Evolutionary conservation across 371 early-diverging fungal species (phyloP).

Genomic region (Enterocytospora artemiae): DNA sequence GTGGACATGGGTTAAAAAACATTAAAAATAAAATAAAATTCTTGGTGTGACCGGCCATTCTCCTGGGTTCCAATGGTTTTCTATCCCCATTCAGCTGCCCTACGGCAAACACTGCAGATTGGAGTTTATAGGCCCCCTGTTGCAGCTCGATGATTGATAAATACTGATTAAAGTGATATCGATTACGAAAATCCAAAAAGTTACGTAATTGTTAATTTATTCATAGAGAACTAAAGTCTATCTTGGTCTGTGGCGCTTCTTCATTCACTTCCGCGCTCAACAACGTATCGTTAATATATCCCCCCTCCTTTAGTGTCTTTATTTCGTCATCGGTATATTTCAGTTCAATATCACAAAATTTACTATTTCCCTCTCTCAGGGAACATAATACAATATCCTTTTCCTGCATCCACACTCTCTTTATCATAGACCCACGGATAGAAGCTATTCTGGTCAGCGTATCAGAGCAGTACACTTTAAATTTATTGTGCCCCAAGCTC

Average conservation of each 20-base stretch:
- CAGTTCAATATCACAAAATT: conserved; percentile 85
- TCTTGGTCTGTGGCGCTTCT: conserved; percentile 1
- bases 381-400: conserved; percentile 86
- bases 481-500: conserved; percentile 89
- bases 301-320: conserved; percentile 77
- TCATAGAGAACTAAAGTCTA: conserved; percentile 39
- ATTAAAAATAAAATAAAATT: neutral
- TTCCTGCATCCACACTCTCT: conserved; percentile 79
- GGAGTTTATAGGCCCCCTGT: no score
- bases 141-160: neutral
- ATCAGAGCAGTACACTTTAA: conserved; percentile 82
- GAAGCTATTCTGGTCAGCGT: conserved; percentile 78
- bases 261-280: conserved; percentile 1
- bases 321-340: conserved; percentile 94
- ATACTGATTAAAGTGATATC: neutral
- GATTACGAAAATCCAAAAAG: neutral
- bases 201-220: neutral
- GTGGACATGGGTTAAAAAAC: neutral
- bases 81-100: neutral
- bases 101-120: neutral
- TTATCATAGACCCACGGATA: conserved; percentile 90
- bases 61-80: neutral
- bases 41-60: neutral
- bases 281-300: conserved; percentile 76
- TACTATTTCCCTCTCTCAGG: conserved; percentile 77